phyloP scores from a whole-genome alignment of 225 moss, liverwort and hornwort genomes.

The Physcomitrium patens region DNA sequence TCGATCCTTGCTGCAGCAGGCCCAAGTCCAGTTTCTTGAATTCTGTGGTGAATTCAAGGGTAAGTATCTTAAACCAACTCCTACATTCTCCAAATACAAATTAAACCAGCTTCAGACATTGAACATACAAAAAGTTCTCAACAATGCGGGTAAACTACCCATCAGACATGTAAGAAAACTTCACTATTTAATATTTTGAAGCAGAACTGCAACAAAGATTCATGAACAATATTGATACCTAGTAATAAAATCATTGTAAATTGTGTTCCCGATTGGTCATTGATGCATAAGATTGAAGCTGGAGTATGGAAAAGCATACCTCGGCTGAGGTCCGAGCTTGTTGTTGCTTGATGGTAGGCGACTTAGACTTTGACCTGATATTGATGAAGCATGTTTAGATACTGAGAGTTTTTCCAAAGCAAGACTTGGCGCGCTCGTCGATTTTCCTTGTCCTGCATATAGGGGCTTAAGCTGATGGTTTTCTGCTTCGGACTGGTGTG shows the following conservation, averaged over 20 bases:
- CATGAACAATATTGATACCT: not conserved
- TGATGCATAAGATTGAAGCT: not conserved
- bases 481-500: not conserved
- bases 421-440: not conserved
- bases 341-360: conserved; percentile 5
- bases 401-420: conserved; percentile 3
- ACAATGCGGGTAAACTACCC: no score
- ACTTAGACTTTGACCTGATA: not conserved
- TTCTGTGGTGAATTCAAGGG: not conserved
- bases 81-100: not conserved
- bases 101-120: no score
- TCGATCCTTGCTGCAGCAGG: conserved; percentile 2
- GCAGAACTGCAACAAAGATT: not conserved
- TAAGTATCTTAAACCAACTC: not conserved
- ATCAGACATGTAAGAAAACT: not conserved
- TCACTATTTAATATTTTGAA: not conserved
- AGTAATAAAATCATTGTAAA: not conserved
- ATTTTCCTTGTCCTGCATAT: not conserved
- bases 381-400: not conserved
- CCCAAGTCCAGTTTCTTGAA: not conserved
- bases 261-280: not conserved
- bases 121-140: no score
- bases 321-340: conserved; percentile 7
- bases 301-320: not conserved
- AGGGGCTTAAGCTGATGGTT: not conserved